phyloP scores from a whole-genome alignment of 2,329 filamentous ascomycete species.

The Cytospora chrysosperma region DNA sequence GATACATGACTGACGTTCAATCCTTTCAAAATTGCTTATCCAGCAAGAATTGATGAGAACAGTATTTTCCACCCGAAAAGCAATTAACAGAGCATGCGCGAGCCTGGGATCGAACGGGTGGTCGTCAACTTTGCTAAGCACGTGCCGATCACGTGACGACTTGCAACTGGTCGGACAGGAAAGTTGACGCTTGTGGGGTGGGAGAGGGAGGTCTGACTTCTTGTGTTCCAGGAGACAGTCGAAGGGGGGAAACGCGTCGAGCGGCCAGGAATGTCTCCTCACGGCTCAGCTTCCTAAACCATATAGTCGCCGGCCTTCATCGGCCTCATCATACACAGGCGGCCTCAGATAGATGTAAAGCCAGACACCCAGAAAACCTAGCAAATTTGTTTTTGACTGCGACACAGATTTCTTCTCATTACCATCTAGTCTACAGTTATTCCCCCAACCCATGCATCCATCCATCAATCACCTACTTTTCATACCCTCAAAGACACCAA shows the following conservation, averaged over 20 bases:
- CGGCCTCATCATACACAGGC: too few relatives aligned
- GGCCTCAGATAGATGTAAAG: background rate
- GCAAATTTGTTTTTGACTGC: background rate
- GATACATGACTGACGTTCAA: too few relatives aligned
- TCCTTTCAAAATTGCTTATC: too few relatives aligned
- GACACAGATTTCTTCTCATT: background rate
- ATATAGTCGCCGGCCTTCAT: background rate
- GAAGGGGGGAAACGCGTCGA: background rate
- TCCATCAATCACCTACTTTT: background rate
- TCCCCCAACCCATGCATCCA: background rate
- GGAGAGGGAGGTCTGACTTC: too few relatives aligned
- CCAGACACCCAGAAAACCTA: background rate
- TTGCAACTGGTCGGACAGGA: background rate
- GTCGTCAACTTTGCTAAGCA: background rate
- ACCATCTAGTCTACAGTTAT: background rate
- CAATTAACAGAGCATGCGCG: too few relatives aligned
- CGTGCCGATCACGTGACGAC: background rate
- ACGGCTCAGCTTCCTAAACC: background rate
- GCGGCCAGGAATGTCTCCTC: too few relatives aligned
- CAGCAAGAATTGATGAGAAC: too few relatives aligned
- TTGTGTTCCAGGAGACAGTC: background rate
- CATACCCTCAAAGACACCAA: background rate
- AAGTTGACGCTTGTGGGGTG: too few relatives aligned
- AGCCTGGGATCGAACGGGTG: too few relatives aligned
- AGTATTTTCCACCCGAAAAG: too few relatives aligned